Base-by-base conservation (phyloP, 176 grass and related monocot genomes). In the Paspalum notatum region DNA sequence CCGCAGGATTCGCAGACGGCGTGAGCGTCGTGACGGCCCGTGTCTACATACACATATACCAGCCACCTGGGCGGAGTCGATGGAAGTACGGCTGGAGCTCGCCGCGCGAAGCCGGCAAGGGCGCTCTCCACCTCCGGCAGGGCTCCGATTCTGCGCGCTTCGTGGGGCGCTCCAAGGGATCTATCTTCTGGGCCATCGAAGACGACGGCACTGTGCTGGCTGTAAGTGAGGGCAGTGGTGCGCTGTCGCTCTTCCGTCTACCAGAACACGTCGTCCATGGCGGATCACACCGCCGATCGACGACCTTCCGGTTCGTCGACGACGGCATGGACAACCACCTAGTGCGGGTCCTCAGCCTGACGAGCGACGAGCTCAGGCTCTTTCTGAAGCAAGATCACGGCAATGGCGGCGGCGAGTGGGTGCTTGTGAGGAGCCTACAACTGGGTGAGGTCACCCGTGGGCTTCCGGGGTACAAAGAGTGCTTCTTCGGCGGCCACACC, bases 301-400 rank as follows among this genome's bases (percentile, higher is more conserved):
- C 40, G 17, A 57, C 54, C n/a, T 66, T 68, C 8, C 77, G 24
- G 6, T 10, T 80, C 14, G 49, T 80, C 9, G 63, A 80, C 18
- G 12, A 66, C 8, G 20, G 47, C n/a, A n/a, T 4, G 2, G 17
- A 3, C 17, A 0, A n/a, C 11, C 2, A 13, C 20, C 6, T 22
- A 4, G 65, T 70, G n/a, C 40, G 66, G 18, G 22, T 58, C 2
- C 10, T 59, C 26, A 59, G 78, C 6, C 18, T 71, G 66, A 24
- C 48, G 4, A 53, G 4, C 6, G 13, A 46, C 4, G 52, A 32
- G 1, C 3, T 71, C 0, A 27, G 17, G 16, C 41, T 59, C 7
- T 71, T 71, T 1, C 18, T 15, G 49, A 10, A 47, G 12, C 20
- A 3, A 4, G 58, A 61, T 1, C 58, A 25, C 12, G 5, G 2